Evolutionary conservation across 2,329 filamentous ascomycete genomes (phyloP).

Genomic region (Juglanconis oblonga): DNA sequence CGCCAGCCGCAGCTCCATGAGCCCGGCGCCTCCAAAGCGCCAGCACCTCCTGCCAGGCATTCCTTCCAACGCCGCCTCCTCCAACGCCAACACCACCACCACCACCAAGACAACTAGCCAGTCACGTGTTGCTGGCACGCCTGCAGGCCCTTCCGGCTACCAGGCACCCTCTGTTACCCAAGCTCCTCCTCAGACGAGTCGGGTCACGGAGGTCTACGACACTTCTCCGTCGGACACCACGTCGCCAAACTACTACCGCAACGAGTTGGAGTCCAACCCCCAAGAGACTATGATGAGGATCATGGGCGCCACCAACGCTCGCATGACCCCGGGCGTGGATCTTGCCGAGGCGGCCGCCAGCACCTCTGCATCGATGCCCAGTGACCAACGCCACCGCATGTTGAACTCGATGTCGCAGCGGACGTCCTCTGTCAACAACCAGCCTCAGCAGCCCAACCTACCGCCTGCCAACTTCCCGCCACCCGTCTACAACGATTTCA

Average conservation of each 20-base stretch:
- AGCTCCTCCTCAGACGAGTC: constrained; percentile 46
- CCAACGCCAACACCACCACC: constrained; percentile 24
- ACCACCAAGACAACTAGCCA: constrained; percentile 11
- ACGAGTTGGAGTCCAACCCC: constrained; percentile 55
- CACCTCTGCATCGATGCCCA: constrained; percentile 51
- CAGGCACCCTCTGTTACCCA: constrained; percentile 24
- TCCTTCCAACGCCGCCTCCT: constrained; percentile 31
- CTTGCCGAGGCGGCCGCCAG: constrained; percentile 57
- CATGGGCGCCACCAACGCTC: constrained; percentile 62
- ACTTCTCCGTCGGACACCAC: constrained; percentile 42
- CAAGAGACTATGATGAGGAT: constrained; percentile 64
- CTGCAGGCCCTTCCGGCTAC: constrained; percentile 22
- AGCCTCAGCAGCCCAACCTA: constrained; percentile 19
- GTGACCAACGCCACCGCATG: constrained; percentile 57
- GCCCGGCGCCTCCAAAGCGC: constrained; percentile 43
- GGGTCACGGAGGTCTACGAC: constrained; percentile 61
- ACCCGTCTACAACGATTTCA: constrained; percentile 8
- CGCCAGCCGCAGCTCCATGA: constrained; percentile 31
- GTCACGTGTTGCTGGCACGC: constrained; percentile 20
- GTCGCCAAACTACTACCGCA: constrained; percentile 49
- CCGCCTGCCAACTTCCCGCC: constrained; percentile 14
- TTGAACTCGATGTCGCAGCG: constrained; percentile 56
- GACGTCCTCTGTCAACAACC: constrained; percentile 28
- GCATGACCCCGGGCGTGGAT: constrained; percentile 45
- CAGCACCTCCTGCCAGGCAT: constrained; percentile 54